A percentile compares a stretch with the other conserved stretches of the same genome.
phyloP scores from a whole-genome alignment of 2,329 filamentous ascomycete genomes.

The Chrysosphaeria jannelii region DNA sequence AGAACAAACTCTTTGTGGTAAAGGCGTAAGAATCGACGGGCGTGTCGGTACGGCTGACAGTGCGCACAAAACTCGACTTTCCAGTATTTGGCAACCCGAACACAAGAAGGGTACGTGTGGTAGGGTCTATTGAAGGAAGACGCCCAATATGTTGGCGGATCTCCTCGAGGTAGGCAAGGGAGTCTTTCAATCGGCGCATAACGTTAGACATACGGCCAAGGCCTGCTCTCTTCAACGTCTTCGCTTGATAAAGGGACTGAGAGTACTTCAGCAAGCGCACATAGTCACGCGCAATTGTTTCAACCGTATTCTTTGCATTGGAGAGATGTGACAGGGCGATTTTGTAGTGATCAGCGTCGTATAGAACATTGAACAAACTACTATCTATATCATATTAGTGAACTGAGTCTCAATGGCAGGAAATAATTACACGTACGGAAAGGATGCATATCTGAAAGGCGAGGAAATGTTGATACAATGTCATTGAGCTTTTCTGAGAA shows the following conservation, averaged over 20 bases:
- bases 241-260: conserved; percentile 92
- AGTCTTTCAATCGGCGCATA: conserved; percentile 79
- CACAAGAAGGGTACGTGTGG: conserved; percentile 82
- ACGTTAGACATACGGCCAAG: conserved; percentile 97
- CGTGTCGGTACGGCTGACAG: conserved; percentile 77
- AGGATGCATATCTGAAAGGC: conserved; percentile 79
- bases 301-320: conserved; percentile 85
- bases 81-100: conserved; percentile 95
- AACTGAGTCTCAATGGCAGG: background rate
- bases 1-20: conserved; percentile 79
- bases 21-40: conserved; percentile 96
- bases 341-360: conserved; percentile 92
- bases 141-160: conserved; percentile 87
- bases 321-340: conserved; percentile 90
- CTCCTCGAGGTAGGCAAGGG: conserved; percentile 83
- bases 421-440: conserved; percentile 31
- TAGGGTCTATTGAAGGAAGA: conserved; percentile 94
- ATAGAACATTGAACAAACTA: conserved; percentile 85
- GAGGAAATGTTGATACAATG: conserved; percentile 79
- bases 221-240: conserved; percentile 87
- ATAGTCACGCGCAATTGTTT: conserved; percentile 88
- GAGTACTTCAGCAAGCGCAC: conserved; percentile 77
- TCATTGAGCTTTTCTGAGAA: conserved; percentile 68
- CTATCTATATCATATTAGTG: conserved; percentile 10
- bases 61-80: conserved; percentile 86